Evolutionary conservation across 306 rosid genomes (phyloP).

Genomic region (Pyrus betulifolia): DNA sequence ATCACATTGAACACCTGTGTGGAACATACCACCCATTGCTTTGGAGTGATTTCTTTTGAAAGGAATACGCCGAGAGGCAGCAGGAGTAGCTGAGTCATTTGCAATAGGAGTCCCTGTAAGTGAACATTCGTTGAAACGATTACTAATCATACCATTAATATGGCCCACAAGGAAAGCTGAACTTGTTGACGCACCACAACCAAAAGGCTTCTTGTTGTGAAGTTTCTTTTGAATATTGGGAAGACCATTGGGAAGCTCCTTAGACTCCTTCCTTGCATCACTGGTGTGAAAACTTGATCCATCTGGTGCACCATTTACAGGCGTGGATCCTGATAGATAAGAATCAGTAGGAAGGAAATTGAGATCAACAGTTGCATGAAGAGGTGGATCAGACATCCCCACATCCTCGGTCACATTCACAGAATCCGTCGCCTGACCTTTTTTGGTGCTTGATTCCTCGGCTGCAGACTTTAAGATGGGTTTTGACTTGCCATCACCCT

Average conservation of each 20-base stretch:
- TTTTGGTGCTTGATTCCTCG: constrained; percentile 23
- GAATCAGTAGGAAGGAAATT: constrained; percentile 38
- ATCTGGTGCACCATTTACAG: constrained; percentile 10
- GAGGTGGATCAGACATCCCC: constrained; percentile 4
- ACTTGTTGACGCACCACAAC: constrained; percentile 20
- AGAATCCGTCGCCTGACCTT: constrained; percentile 13
- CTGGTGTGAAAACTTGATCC: constrained; percentile 19
- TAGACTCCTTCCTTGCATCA: constrained; percentile 27
- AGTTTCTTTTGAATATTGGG: not conserved
- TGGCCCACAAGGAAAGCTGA: constrained; percentile 11
- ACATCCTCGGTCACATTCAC: constrained; percentile 20
- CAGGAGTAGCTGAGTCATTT: constrained; percentile 8
- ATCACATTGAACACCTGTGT: constrained; percentile 79
- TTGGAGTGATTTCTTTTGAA: constrained; percentile 39
- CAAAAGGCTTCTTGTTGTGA: constrained; percentile 11
- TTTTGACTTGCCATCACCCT: constrained; percentile 6
- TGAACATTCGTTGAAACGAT: constrained; percentile 36
- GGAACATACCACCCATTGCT: constrained; percentile 61
- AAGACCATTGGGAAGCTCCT: not conserved
- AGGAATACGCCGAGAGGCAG: constrained; percentile 11
- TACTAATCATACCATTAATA: not conserved
- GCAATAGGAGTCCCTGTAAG: constrained; percentile 25
- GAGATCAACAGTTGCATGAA: constrained; percentile 41
- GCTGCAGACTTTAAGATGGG: constrained; percentile 1
- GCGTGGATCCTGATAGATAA: constrained; percentile 10